Conservation (phyloP, 768 basidiomycete genomes). For the Scleroderma bovista region DNA sequence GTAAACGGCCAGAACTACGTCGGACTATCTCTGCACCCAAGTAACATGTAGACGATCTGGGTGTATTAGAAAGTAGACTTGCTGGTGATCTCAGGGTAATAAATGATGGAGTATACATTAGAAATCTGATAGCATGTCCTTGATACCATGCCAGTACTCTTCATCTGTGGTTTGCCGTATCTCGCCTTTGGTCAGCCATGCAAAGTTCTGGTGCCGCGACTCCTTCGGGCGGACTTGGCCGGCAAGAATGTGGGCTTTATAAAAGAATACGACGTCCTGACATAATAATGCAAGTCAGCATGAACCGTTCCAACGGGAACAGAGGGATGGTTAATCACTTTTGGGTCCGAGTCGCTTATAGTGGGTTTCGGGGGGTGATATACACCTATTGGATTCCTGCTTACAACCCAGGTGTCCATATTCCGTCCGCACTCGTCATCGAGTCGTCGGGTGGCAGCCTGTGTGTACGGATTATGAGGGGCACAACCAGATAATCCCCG, state of each 20-base stretch:
- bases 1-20: conserved; percentile 53
- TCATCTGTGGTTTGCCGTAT: conserved; percentile 62
- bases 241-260: conserved; percentile 89
- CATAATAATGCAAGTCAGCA: no score
- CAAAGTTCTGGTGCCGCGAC: conserved; percentile 65
- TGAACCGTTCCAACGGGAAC: no score
- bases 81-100: not conserved
- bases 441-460: conserved; percentile 76
- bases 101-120: conserved; percentile 12
- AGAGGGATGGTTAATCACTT: no score
- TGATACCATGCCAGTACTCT: conserved; percentile 72
- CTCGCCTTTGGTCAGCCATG: conserved; percentile 94
- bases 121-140: conserved; percentile 74
- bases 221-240: conserved; percentile 68
- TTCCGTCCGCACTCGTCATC: conserved; percentile 65
- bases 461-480: not conserved
- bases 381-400: conserved; percentile 81
- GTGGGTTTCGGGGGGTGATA: conserved; percentile 45
- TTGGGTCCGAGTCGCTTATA: conserved; percentile 21
- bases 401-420: conserved; percentile 95
- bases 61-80: not conserved
- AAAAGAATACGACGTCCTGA: conserved; percentile 80
- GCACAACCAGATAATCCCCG: not conserved
- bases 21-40: conserved; percentile 47
- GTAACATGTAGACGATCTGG: not conserved